phyloP scores from a whole-genome alignment of 345 rosid genomes.

The Rhodamnia rubescens region DNA sequence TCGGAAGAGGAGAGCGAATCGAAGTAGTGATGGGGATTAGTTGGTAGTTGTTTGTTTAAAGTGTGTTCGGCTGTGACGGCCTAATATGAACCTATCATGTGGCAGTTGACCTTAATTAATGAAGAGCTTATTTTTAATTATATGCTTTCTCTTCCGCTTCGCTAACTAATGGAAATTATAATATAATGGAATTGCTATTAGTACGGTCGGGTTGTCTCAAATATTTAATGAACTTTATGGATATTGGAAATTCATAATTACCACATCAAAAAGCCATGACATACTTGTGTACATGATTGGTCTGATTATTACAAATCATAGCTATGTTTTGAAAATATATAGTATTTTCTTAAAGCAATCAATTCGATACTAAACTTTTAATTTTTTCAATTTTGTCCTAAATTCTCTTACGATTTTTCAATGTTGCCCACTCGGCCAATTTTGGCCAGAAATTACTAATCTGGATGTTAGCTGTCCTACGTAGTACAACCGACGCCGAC shows the following conservation, averaged over 20 bases:
- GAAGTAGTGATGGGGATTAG: too few species aligned
- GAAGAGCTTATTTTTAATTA: too few species aligned
- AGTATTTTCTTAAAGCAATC: accelerated
- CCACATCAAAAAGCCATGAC: background rate
- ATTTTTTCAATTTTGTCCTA: background rate
- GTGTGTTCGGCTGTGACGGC: too few species aligned
- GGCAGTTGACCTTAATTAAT: too few species aligned
- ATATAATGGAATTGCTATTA: too few species aligned
- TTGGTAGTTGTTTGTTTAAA: too few species aligned
- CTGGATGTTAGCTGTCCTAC: accelerated
- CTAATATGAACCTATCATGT: too few species aligned
- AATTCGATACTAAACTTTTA: accelerated
- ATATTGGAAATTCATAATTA: background rate
- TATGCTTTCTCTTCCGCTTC: too few species aligned
- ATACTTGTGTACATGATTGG: background rate
- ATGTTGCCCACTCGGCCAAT: background rate
- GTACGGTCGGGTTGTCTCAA: too few species aligned
- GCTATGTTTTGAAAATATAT: background rate
- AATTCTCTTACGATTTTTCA: background rate
- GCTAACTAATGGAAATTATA: too few species aligned
- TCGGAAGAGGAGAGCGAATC: too few species aligned
- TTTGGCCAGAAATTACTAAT: background rate
- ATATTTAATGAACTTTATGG: background rate
- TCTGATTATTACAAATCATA: background rate
- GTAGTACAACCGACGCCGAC: accelerated